A percentile compares a stretch with the other conserved stretches of the same genome.
Evolutionary conservation across 2,329 filamentous ascomycete genomes (phyloP).

Genomic region (Talaromyces verruculosus): DNA sequence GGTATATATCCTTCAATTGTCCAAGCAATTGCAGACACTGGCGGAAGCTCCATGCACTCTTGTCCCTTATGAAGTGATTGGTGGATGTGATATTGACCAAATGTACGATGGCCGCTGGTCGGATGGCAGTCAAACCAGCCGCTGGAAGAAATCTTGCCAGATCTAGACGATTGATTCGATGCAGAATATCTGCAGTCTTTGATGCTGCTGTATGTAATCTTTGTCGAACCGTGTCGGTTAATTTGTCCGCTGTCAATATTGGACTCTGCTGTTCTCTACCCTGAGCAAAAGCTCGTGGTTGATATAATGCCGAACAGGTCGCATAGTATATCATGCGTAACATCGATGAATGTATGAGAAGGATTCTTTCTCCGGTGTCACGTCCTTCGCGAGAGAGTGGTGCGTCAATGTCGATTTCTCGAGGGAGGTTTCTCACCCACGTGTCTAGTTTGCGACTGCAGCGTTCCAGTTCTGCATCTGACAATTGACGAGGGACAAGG

Average conservation of each 20-base stretch:
- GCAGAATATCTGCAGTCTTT: constrained; percentile 76
- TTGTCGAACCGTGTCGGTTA: constrained; percentile 69
- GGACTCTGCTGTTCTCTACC: neutral
- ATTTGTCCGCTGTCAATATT: constrained; percentile 46
- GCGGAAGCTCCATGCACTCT: constrained; percentile 72
- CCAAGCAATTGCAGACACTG: constrained; percentile 85
- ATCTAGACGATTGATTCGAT: constrained; percentile 66
- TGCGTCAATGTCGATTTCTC: constrained; percentile 66
- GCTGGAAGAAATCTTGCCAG: constrained; percentile 77
- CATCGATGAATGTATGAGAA: constrained; percentile 70
- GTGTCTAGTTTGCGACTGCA: constrained; percentile 74
- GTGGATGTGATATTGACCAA: constrained; percentile 81
- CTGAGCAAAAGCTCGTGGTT: constrained; percentile 73
- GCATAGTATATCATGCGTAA: constrained; percentile 90
- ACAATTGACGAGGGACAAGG: constrained; percentile 77
- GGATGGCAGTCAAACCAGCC: constrained; percentile 79
- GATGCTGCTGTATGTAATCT: constrained; percentile 79
- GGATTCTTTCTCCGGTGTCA: constrained; percentile 46
- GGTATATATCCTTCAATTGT: constrained; percentile 77
- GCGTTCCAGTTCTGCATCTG: constrained; percentile 70
- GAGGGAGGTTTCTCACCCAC: constrained; percentile 70
- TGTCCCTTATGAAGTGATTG: constrained; percentile 65
- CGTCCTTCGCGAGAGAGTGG: constrained; percentile 61
- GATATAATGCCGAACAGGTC: constrained; percentile 81
- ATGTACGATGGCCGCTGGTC: constrained; percentile 86